A percentile compares a stretch with the other conserved stretches of the same genome.
Evolutionary conservation across 2,329 filamentous ascomycete species (phyloP).

Genomic region (Fusarium paranaense): DNA sequence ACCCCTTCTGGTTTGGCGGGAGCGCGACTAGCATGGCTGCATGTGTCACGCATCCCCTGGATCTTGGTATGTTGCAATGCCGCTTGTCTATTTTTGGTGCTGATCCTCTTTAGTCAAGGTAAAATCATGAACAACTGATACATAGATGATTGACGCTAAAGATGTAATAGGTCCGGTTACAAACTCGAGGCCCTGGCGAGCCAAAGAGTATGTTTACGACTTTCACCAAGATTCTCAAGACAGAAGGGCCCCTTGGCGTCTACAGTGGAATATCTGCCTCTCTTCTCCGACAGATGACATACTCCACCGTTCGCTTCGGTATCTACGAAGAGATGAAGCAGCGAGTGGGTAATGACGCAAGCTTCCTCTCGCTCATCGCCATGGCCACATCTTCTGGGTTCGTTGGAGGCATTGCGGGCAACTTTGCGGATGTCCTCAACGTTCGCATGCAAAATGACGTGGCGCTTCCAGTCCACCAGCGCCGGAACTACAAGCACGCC

Average conservation of each 20-base stretch:
- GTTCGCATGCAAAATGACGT: background rate
- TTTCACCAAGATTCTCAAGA: slow-evolving; percentile 80
- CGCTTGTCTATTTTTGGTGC: background rate
- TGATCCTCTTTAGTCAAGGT: background rate
- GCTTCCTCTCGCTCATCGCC: slow-evolving; percentile 57
- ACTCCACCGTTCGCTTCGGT: slow-evolving; percentile 94
- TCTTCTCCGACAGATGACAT: slow-evolving; percentile 90
- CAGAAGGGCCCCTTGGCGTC: slow-evolving; percentile 80
- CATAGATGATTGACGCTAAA: background rate
- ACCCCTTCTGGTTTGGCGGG: slow-evolving; percentile 95
- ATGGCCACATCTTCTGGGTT: background rate
- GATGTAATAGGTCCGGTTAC: background rate
- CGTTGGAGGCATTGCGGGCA: background rate
- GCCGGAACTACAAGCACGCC: background rate
- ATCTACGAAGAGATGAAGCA: slow-evolving; percentile 90
- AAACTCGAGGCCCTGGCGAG: background rate
- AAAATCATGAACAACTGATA: background rate
- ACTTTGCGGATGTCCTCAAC: background rate
- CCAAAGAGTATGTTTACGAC: slow-evolving; percentile 80
- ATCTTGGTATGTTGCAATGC: slow-evolving; percentile 75
- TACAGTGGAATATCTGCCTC: slow-evolving; percentile 93
- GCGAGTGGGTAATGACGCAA: slow-evolving; percentile 60
- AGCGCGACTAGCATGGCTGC: slow-evolving; percentile 92
- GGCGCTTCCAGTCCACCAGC: background rate
- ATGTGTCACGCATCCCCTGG: slow-evolving; percentile 88